phyloP scores from a whole-genome alignment of 768 basidiomycete genomes.

The Sporobolomyces roseus region DNA sequence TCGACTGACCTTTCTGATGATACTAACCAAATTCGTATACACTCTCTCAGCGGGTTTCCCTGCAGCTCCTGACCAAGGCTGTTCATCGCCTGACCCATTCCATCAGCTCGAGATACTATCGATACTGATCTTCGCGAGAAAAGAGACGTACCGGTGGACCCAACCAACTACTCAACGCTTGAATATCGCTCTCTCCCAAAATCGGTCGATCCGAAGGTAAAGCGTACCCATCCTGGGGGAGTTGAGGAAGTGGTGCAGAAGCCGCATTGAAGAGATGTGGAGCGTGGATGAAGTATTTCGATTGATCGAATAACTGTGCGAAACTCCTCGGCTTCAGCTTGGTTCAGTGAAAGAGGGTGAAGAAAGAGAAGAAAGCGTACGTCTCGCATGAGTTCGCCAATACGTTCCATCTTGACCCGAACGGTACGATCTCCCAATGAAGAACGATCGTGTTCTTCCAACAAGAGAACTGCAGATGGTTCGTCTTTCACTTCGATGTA shows the following conservation, averaged over 20 bases:
- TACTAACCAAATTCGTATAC: conserved; percentile 24
- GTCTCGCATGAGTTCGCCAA: conserved; percentile 36
- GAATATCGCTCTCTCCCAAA: not conserved
- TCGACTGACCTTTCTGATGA: conserved; percentile 24
- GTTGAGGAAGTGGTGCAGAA: conserved; percentile 10
- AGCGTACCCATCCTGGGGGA: conserved; percentile 10
- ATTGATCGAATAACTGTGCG: conserved; percentile 13
- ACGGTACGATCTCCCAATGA: conserved; percentile 30
- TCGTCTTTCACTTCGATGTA: conserved; percentile 26
- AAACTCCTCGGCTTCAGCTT: not conserved
- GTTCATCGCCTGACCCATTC: not conserved
- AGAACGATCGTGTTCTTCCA: conserved; percentile 9
- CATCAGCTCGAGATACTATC: too few species aligned
- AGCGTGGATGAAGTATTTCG: conserved; percentile 9
- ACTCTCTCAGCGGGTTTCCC: conserved; percentile 21
- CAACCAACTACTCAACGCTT: not conserved
- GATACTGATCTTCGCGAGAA: too few species aligned
- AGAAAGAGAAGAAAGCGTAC: conserved; percentile 7
- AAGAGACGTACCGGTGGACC: not conserved
- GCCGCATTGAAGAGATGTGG: not conserved
- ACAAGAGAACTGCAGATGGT: not conserved
- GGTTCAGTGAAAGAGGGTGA: not conserved
- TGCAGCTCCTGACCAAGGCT: not conserved
- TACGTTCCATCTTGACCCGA: conserved; percentile 34
- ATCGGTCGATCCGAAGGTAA: not conserved